Percentiles rank a stretch among this genome's conserved stretches.
phyloP scores from a whole-genome alignment of 73 alveolate genomes.

The Blepharisma stoltei region DNA sequence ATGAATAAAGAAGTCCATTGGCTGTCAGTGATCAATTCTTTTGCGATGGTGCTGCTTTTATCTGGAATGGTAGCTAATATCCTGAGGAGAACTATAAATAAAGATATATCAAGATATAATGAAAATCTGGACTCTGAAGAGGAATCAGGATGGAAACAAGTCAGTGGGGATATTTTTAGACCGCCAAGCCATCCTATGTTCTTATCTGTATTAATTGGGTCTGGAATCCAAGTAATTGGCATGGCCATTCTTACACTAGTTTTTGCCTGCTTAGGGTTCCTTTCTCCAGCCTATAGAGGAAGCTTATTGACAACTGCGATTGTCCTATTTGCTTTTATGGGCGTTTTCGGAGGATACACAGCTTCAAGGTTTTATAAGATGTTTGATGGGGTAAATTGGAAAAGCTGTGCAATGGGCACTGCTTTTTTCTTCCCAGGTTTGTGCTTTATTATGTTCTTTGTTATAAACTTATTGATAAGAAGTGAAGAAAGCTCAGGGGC shows the following conservation, averaged over 20 bases:
- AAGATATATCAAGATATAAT: background rate
- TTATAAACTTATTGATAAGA: conserved; percentile 24
- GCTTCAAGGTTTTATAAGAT: conserved; percentile 39
- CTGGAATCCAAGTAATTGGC: conserved; percentile 38
- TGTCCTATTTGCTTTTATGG: conserved; percentile 42
- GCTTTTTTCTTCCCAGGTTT: conserved; percentile 40
- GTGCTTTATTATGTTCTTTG: conserved; percentile 29
- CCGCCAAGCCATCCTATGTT: conserved; percentile 32
- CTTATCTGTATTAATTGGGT: conserved; percentile 38
- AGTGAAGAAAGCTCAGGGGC: conserved; percentile 42
- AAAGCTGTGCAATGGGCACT: conserved; percentile 38
- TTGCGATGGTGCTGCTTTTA: conserved; percentile 6
- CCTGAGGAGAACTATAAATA: background rate
- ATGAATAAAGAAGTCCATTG: conserved; percentile 19
- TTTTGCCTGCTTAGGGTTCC: conserved; percentile 43
- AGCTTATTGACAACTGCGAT: conserved; percentile 35
- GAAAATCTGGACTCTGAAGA: conserved; percentile 23
- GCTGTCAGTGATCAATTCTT: conserved; percentile 20
- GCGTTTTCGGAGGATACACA: conserved; percentile 37
- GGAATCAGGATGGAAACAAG: conserved; percentile 54
- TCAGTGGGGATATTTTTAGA: conserved; percentile 50
- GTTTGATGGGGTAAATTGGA: conserved; percentile 46
- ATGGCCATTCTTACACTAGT: conserved; percentile 28
- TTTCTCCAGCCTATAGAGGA: conserved; percentile 54
- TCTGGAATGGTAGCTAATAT: conserved; percentile 21